These are phyloP conservation scores for Mycena chlorophos DNA, from an alignment of 768 basidiomycete genomes.

Conservation along the genomic window DNA sequence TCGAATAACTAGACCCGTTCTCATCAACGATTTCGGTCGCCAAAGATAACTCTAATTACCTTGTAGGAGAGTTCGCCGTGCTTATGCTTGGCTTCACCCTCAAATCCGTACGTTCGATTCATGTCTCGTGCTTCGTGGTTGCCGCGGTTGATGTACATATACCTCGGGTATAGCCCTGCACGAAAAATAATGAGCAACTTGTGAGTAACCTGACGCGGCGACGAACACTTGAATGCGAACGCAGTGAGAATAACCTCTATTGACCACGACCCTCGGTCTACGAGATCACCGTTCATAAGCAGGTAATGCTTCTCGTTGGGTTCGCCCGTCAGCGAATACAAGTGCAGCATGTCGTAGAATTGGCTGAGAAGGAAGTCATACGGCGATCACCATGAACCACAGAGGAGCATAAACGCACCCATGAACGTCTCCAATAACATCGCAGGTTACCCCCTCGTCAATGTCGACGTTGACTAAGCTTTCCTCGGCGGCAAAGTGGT, in stretches of 20 bases:
- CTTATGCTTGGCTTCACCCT: conserved; percentile 95
- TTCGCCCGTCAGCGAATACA: conserved; percentile 81
- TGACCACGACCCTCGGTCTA: conserved; percentile 96
- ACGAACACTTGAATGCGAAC: conserved; percentile 92
- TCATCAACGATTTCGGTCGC: too few relatives aligned
- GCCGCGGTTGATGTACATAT: conserved; percentile 91
- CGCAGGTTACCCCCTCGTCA: conserved; percentile 76
- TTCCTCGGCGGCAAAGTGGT: conserved; percentile 72
- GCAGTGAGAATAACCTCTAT: conserved; percentile 90
- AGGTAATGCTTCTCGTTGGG: conserved; percentile 85
- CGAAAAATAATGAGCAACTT: neutral
- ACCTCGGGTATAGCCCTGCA: conserved; percentile 85
- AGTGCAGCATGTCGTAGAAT: conserved; percentile 90
- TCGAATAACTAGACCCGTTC: conserved; percentile 95
- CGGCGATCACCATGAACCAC: neutral
- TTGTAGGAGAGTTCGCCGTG: conserved; percentile 95
- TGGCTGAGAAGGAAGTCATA: conserved; percentile 51
- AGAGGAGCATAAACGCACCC: conserved; percentile 46
- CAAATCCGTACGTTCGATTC: conserved; percentile 93
- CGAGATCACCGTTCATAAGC: conserved; percentile 93
- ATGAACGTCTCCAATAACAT: conserved; percentile 96
- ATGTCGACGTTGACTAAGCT: conserved; percentile 78
- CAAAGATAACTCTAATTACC: conserved; percentile 38
- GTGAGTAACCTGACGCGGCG: neutral
- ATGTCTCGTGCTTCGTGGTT: conserved; percentile 98